Base-by-base conservation (phyloP, 2,329 filamentous ascomycete genomes). In the Sarocladium brachiariae region DNA sequence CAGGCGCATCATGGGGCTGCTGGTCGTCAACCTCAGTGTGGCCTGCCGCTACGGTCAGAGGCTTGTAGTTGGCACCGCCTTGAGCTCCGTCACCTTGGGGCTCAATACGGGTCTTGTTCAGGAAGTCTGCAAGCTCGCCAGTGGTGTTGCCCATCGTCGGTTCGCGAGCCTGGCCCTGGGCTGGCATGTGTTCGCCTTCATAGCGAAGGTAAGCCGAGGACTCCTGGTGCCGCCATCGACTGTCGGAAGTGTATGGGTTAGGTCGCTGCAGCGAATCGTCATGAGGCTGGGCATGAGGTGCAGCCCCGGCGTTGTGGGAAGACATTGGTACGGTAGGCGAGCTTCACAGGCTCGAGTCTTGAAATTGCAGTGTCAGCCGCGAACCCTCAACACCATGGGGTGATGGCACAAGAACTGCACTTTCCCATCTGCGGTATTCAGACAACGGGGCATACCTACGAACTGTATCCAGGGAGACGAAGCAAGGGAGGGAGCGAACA, bases 161-260 rank as follows among this genome's bases (percentile, higher is more conserved):
- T 35, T 64, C 63, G 52, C 64, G 63, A 24, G 61, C 60, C 25
- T 60, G 51, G 33, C 55, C 59, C 30, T 57, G 57, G 11, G 55
- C 54, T 9, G 7, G 8, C 27, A 50, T 43, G 19, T 62, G 58
- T 10, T 49, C 8, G 16, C 53, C 70, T 30, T 77, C 78, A 60
- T 75, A 68, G 48, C 72, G 71, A 47, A 72, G 71, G 59, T 72
- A 84, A 30, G 77, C 70, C 11, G 70, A 69, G 1, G 81, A 84
- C 61, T 85, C 81, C 61, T 83, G 77, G 60, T 84, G 81, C 51
- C 81, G 76, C 81, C 81, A 84, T 57, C 70, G 70, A 60, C 69
- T 81, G 35, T 73, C 59, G 8, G 80, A 84, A 33, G 75, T 74
- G 59, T 83, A 68, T 2, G 76, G 77, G 58, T 83, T 81, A 52